These are phyloP conservation scores for Setaria viridis DNA, from an alignment of 202 grass and related monocot genomes.

Conservation along the genomic window DNA sequence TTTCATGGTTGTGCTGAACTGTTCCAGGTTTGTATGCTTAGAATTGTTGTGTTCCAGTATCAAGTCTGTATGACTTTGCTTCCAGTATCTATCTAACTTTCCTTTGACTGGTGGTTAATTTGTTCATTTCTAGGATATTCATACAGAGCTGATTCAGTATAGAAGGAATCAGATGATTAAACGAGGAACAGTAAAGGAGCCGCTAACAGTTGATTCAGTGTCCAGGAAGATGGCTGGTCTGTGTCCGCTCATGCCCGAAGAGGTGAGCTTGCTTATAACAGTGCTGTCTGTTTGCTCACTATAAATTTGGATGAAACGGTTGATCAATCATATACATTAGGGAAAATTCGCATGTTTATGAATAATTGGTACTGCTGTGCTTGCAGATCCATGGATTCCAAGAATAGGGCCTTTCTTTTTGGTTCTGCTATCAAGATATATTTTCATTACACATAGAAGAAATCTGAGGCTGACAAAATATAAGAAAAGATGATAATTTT, in stretches of 20 bases:
- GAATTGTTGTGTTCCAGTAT: conserved; percentile 30
- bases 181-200: conserved; percentile 76
- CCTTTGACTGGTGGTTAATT: conserved; percentile 52
- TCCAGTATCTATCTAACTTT: conserved; percentile 18
- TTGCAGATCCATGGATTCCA: conserved; percentile 9
- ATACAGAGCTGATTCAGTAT: conserved; percentile 95
- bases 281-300: conserved; percentile 16
- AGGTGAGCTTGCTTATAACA: conserved; percentile 64
- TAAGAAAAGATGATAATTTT: conserved; percentile 27
- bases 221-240: conserved; percentile 85
- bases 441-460: conserved; percentile 12
- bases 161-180: conserved; percentile 96
- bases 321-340: neutral
- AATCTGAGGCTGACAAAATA: conserved; percentile 34
- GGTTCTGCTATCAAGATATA: conserved; percentile 17
- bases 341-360: neutral
- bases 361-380: neutral
- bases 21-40: conserved; percentile 80
- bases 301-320: conserved; percentile 15
- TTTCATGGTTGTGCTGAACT: conserved; percentile 99
- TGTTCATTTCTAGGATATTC: conserved; percentile 79
- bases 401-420: neutral
- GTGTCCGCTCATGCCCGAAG: conserved; percentile 96
- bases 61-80: neutral
- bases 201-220: conserved; percentile 81